Evolutionary conservation across 73 alveolate genomes (phyloP), one percentile per base, ranked within the genome.

Genomic region (Urostyla sp.): DNA sequence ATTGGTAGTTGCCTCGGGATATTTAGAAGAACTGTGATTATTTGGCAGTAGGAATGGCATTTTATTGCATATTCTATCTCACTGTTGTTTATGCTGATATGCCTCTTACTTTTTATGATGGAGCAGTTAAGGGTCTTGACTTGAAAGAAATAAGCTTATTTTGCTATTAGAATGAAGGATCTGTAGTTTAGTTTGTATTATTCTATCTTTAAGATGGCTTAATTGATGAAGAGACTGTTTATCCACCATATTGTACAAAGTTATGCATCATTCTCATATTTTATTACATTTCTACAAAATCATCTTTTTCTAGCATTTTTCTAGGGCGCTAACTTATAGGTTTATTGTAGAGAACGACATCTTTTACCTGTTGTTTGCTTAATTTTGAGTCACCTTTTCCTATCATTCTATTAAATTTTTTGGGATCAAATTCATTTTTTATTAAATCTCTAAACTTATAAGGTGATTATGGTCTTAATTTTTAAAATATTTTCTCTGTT

Each of bases 391-490:
- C 83, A 6, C 45, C 69, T 26, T 46, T 69, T 21, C 72, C 83
- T 69, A 69, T 44, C 83, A 46, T 69, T 30, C 69, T 44, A n/a
- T 69, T 69, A 23, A 63, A 63, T 26, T 49, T 69, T 54, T 69
- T 49, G 36, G 83, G 83, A 23, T 69, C 83, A 69, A 49, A 46
- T 15, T 75, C 61, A 18, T 59, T 55, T 34, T 23, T 28, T 1
- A 75, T 16, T n/a, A 56, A 37, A 15, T 75, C 76, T 23, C 57
- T 54, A 44, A 77, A 59, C 49, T 57, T 77, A 30, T 58, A 59
- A 0, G 75, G 75, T 7, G 80, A 58, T 26, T 77, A 18, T 23
- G 88, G 88, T 32, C 88, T 36, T 0, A 77, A 60, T 32, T 77
- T 59, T 35, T 40, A 40, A 73, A 77, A 77, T 15, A 59, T 45